These are phyloP conservation scores for Leishmania aethiopica DNA, from an alignment of 208 protist genomes.

Conservation along the genomic window DNA sequence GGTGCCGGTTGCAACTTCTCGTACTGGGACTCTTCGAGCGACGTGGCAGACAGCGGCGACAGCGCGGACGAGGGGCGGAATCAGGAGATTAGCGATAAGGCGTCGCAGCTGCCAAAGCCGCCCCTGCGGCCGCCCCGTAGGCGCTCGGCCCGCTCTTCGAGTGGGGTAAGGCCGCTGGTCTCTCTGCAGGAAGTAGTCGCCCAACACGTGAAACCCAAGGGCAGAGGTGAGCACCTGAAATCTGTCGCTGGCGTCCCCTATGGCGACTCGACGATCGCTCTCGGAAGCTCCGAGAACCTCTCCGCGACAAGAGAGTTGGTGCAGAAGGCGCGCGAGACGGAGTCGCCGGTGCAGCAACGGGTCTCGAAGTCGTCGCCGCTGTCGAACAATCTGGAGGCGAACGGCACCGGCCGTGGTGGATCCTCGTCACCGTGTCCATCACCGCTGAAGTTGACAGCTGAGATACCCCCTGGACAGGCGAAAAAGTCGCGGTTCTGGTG, in stretches of 20 bases:
- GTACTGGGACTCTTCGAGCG: slow-evolving; percentile 22
- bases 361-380: neutral
- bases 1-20: slow-evolving; percentile 13
- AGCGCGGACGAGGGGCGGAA: slow-evolving; percentile 1
- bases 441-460: neutral
- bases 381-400: neutral
- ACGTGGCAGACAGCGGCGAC: neutral
- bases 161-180: neutral
- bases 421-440: neutral
- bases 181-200: slow-evolving; percentile 5
- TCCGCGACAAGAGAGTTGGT: neutral
- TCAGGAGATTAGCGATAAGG: neutral
- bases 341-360: neutral
- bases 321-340: neutral
- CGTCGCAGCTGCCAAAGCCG: neutral
- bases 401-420: neutral
- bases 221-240: neutral
- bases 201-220: neutral
- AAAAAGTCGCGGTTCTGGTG: slow-evolving; percentile 1
- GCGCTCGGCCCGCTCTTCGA: neutral
- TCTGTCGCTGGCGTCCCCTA: neutral
- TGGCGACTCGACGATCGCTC: neutral
- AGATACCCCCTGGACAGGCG: neutral
- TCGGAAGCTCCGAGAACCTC: neutral
- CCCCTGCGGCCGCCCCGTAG: neutral